Percentiles rank a stretch among this genome's conserved stretches.
Evolutionary conservation across 768 basidiomycete species (phyloP).

Genomic region (Leucogyrophana mollusca): DNA sequence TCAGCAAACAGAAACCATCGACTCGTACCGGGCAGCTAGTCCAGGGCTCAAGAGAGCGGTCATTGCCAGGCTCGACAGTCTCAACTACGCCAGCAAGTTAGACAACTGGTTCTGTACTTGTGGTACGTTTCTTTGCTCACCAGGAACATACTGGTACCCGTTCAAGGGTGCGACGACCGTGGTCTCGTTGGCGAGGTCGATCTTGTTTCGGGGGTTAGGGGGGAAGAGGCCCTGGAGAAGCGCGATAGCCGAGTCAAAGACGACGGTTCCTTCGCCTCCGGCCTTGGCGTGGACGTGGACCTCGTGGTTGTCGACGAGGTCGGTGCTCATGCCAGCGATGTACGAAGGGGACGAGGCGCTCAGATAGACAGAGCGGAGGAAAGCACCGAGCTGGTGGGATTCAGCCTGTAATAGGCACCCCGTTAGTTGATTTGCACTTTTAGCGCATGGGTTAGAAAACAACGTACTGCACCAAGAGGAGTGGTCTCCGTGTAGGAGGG

Average conservation of each 20-base stretch:
- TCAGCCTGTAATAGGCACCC: constrained; percentile 48
- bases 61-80: constrained; percentile 83
- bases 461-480: constrained; percentile 68
- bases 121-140: constrained; percentile 11
- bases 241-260: constrained; percentile 84
- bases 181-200: constrained; percentile 76
- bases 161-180: constrained; percentile 70
- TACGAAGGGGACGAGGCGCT: constrained; percentile 63
- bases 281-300: constrained; percentile 79
- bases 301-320: constrained; percentile 72
- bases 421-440: neutral
- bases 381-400: constrained; percentile 61
- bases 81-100: constrained; percentile 47
- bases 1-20: too few relatives aligned
- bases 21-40: constrained; percentile 56
- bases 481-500: constrained; percentile 66
- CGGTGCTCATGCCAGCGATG: constrained; percentile 61
- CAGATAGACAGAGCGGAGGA: constrained; percentile 68
- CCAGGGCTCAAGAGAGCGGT: constrained; percentile 84
- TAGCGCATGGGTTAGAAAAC: neutral
- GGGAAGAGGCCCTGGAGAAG: constrained; percentile 86
- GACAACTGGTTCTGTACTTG: neutral
- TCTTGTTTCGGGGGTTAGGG: constrained; percentile 70
- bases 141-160: constrained; percentile 84
- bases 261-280: constrained; percentile 81